These are phyloP conservation scores for Penicillium waksmanii DNA, from an alignment of 495 filamentous ascomycete genomes.

Conservation along the genomic window DNA sequence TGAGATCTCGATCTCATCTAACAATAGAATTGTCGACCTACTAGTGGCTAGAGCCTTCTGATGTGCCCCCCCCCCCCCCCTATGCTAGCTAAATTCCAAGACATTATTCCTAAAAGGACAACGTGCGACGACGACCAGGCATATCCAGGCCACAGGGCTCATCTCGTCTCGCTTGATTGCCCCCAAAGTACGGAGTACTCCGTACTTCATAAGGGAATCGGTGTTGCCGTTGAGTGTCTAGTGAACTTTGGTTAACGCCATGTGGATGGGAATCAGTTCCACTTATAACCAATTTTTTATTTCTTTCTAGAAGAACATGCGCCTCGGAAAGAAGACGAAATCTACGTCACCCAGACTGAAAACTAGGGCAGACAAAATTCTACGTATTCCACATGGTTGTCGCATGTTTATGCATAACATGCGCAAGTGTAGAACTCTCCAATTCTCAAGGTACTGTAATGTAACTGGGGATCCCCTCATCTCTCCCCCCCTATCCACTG, in stretches of 20 bases:
- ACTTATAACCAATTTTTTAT: not conserved
- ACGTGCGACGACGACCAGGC: not conserved
- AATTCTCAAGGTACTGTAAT: not conserved
- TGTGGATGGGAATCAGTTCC: conserved; percentile 3
- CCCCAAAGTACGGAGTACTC: not conserved
- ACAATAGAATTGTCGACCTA: conserved; percentile 4
- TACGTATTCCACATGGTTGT: conserved; percentile 5
- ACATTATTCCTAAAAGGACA: not conserved
- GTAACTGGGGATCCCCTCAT: not conserved
- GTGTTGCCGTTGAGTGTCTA: not conserved
- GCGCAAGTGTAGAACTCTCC: not conserved
- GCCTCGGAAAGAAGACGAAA: not conserved
- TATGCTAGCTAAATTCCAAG: not conserved
- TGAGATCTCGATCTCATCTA: not conserved
- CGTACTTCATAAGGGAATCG: not conserved
- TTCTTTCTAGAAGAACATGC: conserved; percentile 4
- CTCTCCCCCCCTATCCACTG: not conserved
- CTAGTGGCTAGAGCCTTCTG: not conserved
- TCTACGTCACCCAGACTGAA: not conserved
- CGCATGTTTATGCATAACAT: not conserved
- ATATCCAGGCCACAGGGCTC: not conserved
- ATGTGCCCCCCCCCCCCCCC: not conserved
- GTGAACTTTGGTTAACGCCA: not conserved
- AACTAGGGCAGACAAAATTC: not conserved
- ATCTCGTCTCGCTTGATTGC: conserved; percentile 1